These are phyloP conservation scores for Ogataea hybrid DNA, from an alignment of 1,139 yeast genomes.

Conservation along the genomic window DNA sequence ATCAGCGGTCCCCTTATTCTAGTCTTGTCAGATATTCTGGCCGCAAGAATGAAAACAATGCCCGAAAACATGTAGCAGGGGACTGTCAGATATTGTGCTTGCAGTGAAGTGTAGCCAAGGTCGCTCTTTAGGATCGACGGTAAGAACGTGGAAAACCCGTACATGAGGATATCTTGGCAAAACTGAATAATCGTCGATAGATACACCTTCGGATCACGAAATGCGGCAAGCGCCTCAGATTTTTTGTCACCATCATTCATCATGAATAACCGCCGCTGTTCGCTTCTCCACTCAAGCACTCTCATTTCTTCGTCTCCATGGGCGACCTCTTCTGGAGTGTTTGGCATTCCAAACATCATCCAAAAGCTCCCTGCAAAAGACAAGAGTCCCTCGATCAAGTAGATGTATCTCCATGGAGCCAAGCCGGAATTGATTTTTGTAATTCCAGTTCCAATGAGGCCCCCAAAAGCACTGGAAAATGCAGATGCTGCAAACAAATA, in stretches of 20 bases:
- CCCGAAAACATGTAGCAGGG: slow-evolving; percentile 48
- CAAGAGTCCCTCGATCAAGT: slow-evolving; percentile 61
- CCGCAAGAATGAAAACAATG: slow-evolving; percentile 37
- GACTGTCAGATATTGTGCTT: slow-evolving; percentile 48
- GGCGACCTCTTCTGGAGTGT: slow-evolving; percentile 40
- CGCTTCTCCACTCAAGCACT: slow-evolving; percentile 27
- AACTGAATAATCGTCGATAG: slow-evolving; percentile 43
- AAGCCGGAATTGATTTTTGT: slow-evolving; percentile 43
- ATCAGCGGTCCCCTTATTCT: slow-evolving; percentile 29
- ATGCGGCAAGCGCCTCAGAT: slow-evolving; percentile 40
- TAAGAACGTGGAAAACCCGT: slow-evolving; percentile 48
- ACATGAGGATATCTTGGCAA: slow-evolving; percentile 45
- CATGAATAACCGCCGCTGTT: slow-evolving; percentile 31
- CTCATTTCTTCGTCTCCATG: slow-evolving; percentile 38
- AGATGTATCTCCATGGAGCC: slow-evolving; percentile 73
- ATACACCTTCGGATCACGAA: slow-evolving; percentile 41
- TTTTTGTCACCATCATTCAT: slow-evolving; percentile 38
- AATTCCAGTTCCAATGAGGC: slow-evolving; percentile 66
- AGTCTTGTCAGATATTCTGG: slow-evolving; percentile 42
- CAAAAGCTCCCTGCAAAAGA: slow-evolving; percentile 33
- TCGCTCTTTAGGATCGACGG: slow-evolving; percentile 44
- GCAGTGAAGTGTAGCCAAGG: slow-evolving; percentile 42
- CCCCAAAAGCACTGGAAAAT: slow-evolving; percentile 79
- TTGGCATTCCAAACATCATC: slow-evolving; percentile 39
- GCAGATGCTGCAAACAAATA: slow-evolving; percentile 65